Conservation (phyloP, 139 green algal genomes). For the Tetratostichococcus sp. region DNA sequence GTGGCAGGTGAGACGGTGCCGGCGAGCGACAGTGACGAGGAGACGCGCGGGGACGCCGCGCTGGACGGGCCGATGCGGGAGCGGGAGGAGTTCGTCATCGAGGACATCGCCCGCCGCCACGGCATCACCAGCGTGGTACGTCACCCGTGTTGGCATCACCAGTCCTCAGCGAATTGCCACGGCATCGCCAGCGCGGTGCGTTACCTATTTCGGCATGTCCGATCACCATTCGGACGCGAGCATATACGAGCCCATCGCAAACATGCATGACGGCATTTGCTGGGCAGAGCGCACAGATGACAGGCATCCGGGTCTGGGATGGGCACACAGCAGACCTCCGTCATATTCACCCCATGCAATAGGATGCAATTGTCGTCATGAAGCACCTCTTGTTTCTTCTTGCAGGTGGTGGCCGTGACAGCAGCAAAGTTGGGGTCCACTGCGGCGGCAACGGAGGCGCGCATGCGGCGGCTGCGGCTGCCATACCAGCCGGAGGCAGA, state of each 20-base stretch:
- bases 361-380: too few relatives aligned
- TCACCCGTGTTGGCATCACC: too few relatives aligned
- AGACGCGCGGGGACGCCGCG: slow-evolving; percentile 15
- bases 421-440: neutral
- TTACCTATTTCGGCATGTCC: too few relatives aligned
- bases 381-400: neutral
- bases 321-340: too few relatives aligned
- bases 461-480: neutral
- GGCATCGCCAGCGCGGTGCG: too few relatives aligned
- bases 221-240: too few relatives aligned
- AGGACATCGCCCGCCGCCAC: neutral
- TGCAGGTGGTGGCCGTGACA: slow-evolving; percentile 8
- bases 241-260: too few relatives aligned
- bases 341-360: too few relatives aligned
- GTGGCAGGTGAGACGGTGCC: slow-evolving; percentile 56
- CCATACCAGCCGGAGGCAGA: slow-evolving; percentile 1
- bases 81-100: slow-evolving; percentile 8
- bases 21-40: slow-evolving; percentile 46
- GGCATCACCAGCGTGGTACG: neutral
- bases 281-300: too few relatives aligned
- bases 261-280: too few relatives aligned
- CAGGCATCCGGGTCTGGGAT: too few relatives aligned
- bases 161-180: too few relatives aligned
- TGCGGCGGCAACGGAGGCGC: neutral
- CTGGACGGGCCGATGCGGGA: slow-evolving; percentile 36